These are phyloP conservation scores for Solanum chmielewskii DNA, from an alignment of 257 asterid genomes.

Conservation along the genomic window DNA sequence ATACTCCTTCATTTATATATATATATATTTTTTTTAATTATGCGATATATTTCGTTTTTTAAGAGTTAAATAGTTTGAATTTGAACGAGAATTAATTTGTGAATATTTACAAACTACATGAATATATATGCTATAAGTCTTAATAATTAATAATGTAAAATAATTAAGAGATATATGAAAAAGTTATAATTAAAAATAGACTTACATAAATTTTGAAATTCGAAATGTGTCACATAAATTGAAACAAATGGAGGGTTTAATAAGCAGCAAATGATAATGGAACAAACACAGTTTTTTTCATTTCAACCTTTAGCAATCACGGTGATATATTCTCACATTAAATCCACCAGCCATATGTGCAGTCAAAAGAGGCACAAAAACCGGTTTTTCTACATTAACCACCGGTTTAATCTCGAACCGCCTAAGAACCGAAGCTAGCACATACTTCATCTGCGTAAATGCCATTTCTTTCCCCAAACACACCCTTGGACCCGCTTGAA, in stretches of 20 bases:
- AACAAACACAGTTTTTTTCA: not conserved
- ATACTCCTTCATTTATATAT: not conserved
- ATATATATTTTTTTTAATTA: too few relatives aligned
- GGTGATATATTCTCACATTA: conserved; percentile 14
- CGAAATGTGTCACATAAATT: too few relatives aligned
- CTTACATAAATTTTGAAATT: fast-evolving
- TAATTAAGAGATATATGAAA: too few relatives aligned
- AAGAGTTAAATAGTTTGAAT: too few relatives aligned
- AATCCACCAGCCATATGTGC: conserved; percentile 61
- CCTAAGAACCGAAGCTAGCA: conserved; percentile 15
- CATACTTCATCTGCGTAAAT: conserved; percentile 6
- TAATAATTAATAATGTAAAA: too few relatives aligned
- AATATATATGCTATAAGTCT: too few relatives aligned
- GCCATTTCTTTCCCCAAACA: conserved; percentile 17
- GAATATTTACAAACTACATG: too few relatives aligned
- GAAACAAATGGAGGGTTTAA: not conserved
- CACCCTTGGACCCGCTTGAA: conserved; percentile 13
- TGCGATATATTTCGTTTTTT: too few relatives aligned
- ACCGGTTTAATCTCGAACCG: conserved; percentile 39
- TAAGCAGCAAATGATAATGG: not conserved
- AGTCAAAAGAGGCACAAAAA: conserved; percentile 39
- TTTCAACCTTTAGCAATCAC: not conserved
- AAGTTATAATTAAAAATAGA: too few relatives aligned
- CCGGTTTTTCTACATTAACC: conserved; percentile 17
- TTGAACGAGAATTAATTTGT: too few relatives aligned